A percentile compares a stretch with the other conserved stretches of the same genome.
These are phyloP conservation scores for Ciborinia camelliae DNA, from an alignment of 2,329 filamentous ascomycete genomes.

Conservation along the genomic window DNA sequence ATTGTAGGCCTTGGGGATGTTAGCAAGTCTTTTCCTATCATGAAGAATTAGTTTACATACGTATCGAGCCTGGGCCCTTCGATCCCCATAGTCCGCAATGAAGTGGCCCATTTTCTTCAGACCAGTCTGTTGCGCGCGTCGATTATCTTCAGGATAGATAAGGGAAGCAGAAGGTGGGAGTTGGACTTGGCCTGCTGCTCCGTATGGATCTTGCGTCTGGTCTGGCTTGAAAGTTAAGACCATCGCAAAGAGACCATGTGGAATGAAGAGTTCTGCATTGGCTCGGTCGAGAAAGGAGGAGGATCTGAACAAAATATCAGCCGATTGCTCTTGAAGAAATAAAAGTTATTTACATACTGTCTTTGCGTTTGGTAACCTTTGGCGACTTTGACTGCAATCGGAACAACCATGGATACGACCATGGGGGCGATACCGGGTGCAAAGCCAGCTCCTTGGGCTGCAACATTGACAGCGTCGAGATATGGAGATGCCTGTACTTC, in stretches of 20 bases:
- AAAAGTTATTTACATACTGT: slow-evolving; percentile 9
- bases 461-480: slow-evolving; percentile 43
- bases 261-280: slow-evolving; percentile 54
- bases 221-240: slow-evolving; percentile 51
- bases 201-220: neutral
- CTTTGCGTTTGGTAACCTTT: slow-evolving; percentile 33
- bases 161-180: neutral
- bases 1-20: neutral
- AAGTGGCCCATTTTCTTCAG: slow-evolving; percentile 40
- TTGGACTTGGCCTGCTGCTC: neutral
- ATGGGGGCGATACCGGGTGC: slow-evolving; percentile 41
- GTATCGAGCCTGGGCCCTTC: slow-evolving; percentile 19
- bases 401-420: slow-evolving; percentile 43
- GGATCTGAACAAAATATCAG: slow-evolving; percentile 17
- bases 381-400: slow-evolving; percentile 41
- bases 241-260: slow-evolving; percentile 51
- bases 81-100: slow-evolving; percentile 22
- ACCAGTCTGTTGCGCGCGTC: slow-evolving; percentile 22
- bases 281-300: slow-evolving; percentile 53
- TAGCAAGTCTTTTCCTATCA: neutral
- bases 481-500: slow-evolving; percentile 32
- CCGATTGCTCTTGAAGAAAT: neutral
- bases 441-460: slow-evolving; percentile 40
- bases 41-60: neutral
- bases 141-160: neutral